Evolutionary conservation across 768 basidiomycete genomes (phyloP).

Genomic region (Lactifluus volemus): DNA sequence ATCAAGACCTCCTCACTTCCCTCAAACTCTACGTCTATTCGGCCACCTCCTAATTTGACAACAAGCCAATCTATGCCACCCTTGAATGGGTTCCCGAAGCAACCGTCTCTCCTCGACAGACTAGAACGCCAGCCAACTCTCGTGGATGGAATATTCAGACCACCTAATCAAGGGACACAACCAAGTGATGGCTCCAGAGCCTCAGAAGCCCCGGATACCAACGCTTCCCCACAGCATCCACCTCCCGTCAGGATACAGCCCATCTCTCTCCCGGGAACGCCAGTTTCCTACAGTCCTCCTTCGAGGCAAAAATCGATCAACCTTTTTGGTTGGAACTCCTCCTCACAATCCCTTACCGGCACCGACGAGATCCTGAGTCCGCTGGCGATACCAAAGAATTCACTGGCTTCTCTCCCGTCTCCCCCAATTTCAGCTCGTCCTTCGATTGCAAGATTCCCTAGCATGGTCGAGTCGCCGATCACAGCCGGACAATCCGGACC

Average conservation of each 20-base stretch:
- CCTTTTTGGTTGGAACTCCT: constrained; percentile 23
- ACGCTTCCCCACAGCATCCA: neutral
- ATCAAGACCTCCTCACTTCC: constrained; percentile 13
- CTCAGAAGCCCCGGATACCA: neutral
- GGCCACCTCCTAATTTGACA: neutral
- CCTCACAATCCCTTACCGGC: constrained; percentile 17
- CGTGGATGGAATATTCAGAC: neutral
- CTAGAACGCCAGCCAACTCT: constrained; percentile 4
- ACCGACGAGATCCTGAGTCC: constrained; percentile 24
- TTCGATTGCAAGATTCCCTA: constrained; percentile 7
- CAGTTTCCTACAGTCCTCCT: constrained; percentile 24
- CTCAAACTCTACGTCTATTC: neutral
- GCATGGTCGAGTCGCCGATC: neutral
- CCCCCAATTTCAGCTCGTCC: constrained; percentile 11
- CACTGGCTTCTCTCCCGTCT: constrained; percentile 13
- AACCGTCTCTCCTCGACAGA: neutral
- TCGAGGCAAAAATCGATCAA: constrained; percentile 19
- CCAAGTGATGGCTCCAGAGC: neutral
- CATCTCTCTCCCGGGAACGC: constrained; percentile 27
- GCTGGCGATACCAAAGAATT: constrained; percentile 10
- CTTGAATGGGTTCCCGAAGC: neutral
- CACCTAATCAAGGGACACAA: neutral
- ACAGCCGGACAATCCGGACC: neutral
- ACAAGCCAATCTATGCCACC: constrained; percentile 9
- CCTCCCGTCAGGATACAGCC: constrained; percentile 24